Conservation (phyloP, 140 eudicot species). For the Erigeron philadelphicus region DNA sequence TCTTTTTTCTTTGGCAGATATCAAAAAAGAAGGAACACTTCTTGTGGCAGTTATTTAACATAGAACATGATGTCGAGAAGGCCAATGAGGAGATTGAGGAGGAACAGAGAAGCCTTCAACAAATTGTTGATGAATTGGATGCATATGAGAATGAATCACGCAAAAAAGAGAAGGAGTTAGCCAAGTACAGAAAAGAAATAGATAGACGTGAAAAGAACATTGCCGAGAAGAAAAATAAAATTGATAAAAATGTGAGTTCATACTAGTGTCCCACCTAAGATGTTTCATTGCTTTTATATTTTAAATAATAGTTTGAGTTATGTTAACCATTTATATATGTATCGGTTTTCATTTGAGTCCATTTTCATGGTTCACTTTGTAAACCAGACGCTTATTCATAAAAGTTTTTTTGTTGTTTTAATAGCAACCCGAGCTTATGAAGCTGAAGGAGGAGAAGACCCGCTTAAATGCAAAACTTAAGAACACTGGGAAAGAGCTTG, state of each 20-base stretch:
- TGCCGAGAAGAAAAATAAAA: slow-evolving; percentile 61
- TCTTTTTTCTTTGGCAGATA: slow-evolving; percentile 48
- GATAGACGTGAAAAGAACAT: slow-evolving; percentile 74
- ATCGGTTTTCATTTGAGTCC: background rate
- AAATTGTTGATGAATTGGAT: slow-evolving; percentile 69
- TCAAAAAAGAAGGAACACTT: slow-evolving; percentile 80
- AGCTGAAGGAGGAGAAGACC: slow-evolving; percentile 68
- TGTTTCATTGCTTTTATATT: background rate
- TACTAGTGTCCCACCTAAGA: slow-evolving; percentile 3
- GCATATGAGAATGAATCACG: slow-evolving; percentile 69
- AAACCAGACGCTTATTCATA: too few relatives aligned
- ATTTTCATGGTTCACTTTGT: too few relatives aligned
- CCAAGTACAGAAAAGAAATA: slow-evolving; percentile 70
- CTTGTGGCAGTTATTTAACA: slow-evolving; percentile 81
- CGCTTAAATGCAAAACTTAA: slow-evolving; percentile 71
- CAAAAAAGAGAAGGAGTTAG: slow-evolving; percentile 74
- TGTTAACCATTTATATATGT: background rate
- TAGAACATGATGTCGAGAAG: slow-evolving; percentile 71
- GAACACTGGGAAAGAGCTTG: slow-evolving; percentile 81
- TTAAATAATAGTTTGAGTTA: background rate
- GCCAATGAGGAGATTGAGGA: slow-evolving; percentile 71
- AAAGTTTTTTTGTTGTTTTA: background rate
- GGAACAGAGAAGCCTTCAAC: slow-evolving; percentile 68
- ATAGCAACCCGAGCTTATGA: slow-evolving; percentile 92
- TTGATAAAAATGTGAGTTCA: slow-evolving; percentile 64